These are phyloP conservation scores for Graphilbum ipis-grandicollis DNA, from an alignment of 2,329 filamentous ascomycete genomes.

Conservation along the genomic window DNA sequence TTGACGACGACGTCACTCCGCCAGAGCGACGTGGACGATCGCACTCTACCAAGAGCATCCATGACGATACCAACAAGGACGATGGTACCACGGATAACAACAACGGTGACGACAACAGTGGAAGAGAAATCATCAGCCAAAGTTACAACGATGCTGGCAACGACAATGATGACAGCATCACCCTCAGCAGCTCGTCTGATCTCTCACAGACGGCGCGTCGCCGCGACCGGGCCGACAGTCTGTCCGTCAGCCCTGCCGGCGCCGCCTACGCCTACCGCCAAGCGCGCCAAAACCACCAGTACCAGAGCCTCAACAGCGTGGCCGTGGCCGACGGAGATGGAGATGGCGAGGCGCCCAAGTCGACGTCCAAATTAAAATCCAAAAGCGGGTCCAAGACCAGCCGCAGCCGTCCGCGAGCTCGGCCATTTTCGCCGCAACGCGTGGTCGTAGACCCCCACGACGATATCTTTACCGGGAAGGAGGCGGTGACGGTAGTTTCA, in stretches of 20 bases:
- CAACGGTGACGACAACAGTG: neutral
- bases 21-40: slow-evolving; percentile 3
- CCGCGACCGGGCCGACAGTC: slow-evolving; percentile 30
- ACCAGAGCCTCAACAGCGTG: slow-evolving; percentile 36
- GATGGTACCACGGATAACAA: neutral
- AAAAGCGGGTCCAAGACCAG: neutral
- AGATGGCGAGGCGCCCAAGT: slow-evolving; percentile 17
- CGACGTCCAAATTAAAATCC: slow-evolving; percentile 16
- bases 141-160: neutral
- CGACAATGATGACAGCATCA: too few relatives aligned
- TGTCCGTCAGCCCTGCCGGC: slow-evolving; percentile 32
- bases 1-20: neutral
- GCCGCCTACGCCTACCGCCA: slow-evolving; percentile 29
- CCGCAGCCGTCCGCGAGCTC: slow-evolving; percentile 24
- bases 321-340: slow-evolving; percentile 14
- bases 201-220: too few relatives aligned
- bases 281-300: slow-evolving; percentile 15
- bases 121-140: neutral
- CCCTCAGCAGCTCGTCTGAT: too few relatives aligned
- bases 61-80: neutral
- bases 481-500: neutral
- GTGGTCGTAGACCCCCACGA: slow-evolving; percentile 16
- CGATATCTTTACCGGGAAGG: slow-evolving; percentile 8
- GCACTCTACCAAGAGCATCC: too few relatives aligned
- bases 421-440: slow-evolving; percentile 44